Conservation (phyloP, 2,329 filamentous ascomycete genomes). For the Chaetomiaceae sp. region DNA sequence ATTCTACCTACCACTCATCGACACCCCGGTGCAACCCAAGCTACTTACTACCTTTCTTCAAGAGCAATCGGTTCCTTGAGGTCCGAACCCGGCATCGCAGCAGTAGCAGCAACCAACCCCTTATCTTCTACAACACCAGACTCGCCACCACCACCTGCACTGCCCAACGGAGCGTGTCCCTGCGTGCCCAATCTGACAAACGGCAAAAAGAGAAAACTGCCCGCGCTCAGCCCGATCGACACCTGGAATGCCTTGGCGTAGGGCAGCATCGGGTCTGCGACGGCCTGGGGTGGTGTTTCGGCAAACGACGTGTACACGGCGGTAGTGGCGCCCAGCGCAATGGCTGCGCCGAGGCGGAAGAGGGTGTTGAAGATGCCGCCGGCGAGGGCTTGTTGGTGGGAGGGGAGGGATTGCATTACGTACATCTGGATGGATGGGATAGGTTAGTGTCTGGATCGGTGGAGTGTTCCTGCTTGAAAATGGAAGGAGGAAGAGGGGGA, state of each 20-base stretch:
- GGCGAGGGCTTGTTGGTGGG: constrained; percentile 60
- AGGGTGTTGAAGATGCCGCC: constrained; percentile 66
- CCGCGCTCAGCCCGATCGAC: constrained; percentile 39
- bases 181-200: constrained; percentile 53
- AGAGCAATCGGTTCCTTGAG: no score
- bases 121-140: neutral
- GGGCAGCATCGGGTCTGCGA: constrained; percentile 41
- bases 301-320: constrained; percentile 54
- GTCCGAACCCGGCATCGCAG: no score
- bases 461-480: no score
- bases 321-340: constrained; percentile 59
- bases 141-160: neutral
- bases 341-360: constrained; percentile 54
- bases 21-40: no score
- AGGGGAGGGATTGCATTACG: constrained; percentile 60
- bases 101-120: neutral
- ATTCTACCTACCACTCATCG: no score
- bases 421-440: constrained; percentile 65
- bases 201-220: constrained; percentile 44
- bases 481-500: no score
- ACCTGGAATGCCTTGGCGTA: constrained; percentile 51
- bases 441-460: no score
- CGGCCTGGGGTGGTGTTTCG: constrained; percentile 23
- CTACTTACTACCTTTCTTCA: no score
- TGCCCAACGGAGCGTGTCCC: constrained; percentile 32